These are phyloP conservation scores for Fusarium penzigii DNA, from an alignment of 2,329 filamentous ascomycete genomes.

Conservation along the genomic window DNA sequence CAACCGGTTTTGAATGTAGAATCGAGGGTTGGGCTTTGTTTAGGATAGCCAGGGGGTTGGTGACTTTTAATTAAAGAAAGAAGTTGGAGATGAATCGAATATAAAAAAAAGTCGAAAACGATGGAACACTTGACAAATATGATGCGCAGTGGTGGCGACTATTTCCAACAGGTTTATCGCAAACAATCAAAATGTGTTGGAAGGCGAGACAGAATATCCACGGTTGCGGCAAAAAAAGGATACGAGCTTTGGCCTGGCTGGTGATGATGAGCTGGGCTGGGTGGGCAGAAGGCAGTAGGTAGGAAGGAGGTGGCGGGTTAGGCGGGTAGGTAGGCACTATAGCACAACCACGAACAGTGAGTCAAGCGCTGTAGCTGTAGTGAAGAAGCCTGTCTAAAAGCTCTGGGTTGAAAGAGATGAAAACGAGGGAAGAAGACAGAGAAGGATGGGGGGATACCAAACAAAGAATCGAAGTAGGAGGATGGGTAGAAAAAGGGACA, in stretches of 20 bases:
- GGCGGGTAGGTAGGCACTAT: no score
- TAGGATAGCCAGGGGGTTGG: neutral
- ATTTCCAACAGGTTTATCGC: neutral
- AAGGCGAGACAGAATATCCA: neutral
- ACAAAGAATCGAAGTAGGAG: constrained; percentile 18
- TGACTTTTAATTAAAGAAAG: neutral
- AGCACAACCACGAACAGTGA: no score
- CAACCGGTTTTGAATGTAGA: no score
- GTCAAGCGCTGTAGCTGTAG: no score
- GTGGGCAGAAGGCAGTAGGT: neutral
- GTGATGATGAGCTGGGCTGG: no score
- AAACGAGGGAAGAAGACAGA: constrained; percentile 16
- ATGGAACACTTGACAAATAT: neutral
- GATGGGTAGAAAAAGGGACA: neutral
- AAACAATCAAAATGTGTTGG: neutral
- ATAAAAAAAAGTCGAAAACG: neutral
- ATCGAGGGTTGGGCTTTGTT: neutral
- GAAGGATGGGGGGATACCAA: constrained; percentile 14
- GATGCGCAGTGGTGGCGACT: neutral
- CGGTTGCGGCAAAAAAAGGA: neutral
- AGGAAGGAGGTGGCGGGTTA: neutral
- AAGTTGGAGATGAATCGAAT: neutral
- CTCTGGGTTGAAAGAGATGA: neutral
- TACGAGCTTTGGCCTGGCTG: neutral
- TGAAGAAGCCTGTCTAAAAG: no score